phyloP scores from a whole-genome alignment of 495 filamentous ascomycete species.

The Podospora pseudopauciseta region DNA sequence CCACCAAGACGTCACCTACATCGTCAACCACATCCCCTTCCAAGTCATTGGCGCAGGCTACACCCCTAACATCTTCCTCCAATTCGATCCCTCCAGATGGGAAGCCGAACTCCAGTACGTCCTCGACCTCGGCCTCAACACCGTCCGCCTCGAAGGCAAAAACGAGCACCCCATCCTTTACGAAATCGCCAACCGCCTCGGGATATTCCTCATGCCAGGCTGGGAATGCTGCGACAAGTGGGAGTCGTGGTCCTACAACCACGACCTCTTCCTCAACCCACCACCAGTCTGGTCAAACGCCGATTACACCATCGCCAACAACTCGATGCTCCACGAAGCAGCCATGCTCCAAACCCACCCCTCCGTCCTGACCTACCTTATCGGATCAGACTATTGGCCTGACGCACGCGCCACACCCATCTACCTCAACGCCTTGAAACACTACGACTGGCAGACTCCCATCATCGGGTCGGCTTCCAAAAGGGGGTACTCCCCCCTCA shows the following conservation, averaged over 20 bases:
- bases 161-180: slow-evolving; percentile 61
- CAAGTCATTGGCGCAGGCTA: slow-evolving; percentile 60
- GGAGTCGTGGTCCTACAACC: slow-evolving; percentile 63
- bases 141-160: slow-evolving; percentile 61
- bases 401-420: slow-evolving; percentile 51
- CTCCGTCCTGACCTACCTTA: slow-evolving; percentile 52
- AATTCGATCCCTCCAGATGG: slow-evolving; percentile 47
- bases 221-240: slow-evolving; percentile 72
- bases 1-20: slow-evolving; percentile 54
- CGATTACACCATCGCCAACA: slow-evolving; percentile 54
- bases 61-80: slow-evolving; percentile 58
- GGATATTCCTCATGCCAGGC: slow-evolving; percentile 59
- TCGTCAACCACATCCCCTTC: slow-evolving; percentile 55
- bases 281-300: slow-evolving; percentile 43
- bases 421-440: slow-evolving; percentile 48
- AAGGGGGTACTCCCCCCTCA: slow-evolving; percentile 48
- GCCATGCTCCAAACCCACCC: slow-evolving; percentile 58
- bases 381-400: slow-evolving; percentile 63
- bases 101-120: slow-evolving; percentile 46
- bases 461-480: slow-evolving; percentile 57
- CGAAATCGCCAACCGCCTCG: slow-evolving; percentile 54
- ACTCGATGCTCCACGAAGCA: slow-evolving; percentile 57
- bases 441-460: slow-evolving; percentile 55
- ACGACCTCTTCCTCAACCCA: slow-evolving; percentile 41
- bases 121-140: slow-evolving; percentile 60